These are phyloP conservation scores for Nemania diffusa DNA, from an alignment of 2,329 filamentous ascomycete genomes.

Conservation along the genomic window DNA sequence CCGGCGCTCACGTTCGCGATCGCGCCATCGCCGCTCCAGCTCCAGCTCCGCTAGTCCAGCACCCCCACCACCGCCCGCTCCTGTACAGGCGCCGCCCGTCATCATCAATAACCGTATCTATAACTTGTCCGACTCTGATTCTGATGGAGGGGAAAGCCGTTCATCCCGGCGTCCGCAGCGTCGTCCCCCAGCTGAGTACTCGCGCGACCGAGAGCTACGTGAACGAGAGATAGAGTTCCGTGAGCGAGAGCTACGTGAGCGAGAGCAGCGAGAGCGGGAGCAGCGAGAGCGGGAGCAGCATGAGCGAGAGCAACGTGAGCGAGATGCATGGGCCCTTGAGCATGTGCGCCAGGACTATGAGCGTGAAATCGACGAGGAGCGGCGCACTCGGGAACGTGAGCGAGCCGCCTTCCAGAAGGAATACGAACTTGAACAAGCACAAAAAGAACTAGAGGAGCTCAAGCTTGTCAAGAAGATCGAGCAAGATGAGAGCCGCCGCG, in stretches of 20 bases:
- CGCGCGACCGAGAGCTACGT: conserved; percentile 10
- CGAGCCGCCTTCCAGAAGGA: conserved; percentile 54
- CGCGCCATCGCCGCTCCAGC: conserved; percentile 59
- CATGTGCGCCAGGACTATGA: conserved; percentile 49
- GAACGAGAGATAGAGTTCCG: not conserved
- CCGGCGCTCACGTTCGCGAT: conserved; percentile 57
- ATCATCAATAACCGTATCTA: conserved; percentile 69
- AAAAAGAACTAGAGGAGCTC: conserved; percentile 56
- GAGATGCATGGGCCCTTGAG: conserved; percentile 48
- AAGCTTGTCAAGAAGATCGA: conserved; percentile 54
- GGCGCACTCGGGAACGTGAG: conserved; percentile 53
- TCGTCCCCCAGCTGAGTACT: not conserved
- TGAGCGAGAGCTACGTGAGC: conserved; percentile 3
- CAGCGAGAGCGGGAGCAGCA: conserved; percentile 24
- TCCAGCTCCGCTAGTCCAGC: conserved; percentile 49
- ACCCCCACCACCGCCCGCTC: conserved; percentile 43
- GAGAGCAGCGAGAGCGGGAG: not conserved
- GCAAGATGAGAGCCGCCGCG: conserved; percentile 55
- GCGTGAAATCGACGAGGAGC: conserved; percentile 43
- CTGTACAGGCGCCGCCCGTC: conserved; percentile 54
- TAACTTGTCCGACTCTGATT: conserved; percentile 53
- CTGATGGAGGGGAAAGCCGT: conserved; percentile 55
- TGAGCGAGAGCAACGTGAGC: conserved; percentile 41
- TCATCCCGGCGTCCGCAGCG: conserved; percentile 48
- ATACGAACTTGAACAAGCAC: conserved; percentile 48